Percentiles rank a stretch among this genome's conserved stretches.
These are phyloP conservation scores for Elymus sibiricus DNA, from an alignment of 176 grass and related monocot genomes.

Conservation along the genomic window DNA sequence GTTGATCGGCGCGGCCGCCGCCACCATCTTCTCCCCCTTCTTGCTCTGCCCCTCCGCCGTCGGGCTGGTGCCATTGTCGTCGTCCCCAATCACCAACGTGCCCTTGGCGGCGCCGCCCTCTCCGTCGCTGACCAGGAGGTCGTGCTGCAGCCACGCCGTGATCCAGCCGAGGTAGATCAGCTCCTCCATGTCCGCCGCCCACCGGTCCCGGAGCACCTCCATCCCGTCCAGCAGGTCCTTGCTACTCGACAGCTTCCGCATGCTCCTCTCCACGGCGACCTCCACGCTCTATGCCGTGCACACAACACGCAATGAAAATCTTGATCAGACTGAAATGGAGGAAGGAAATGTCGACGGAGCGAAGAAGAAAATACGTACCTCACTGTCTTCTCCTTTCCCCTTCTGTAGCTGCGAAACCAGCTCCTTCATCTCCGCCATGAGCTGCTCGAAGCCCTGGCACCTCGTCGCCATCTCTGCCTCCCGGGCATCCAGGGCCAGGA, in stretches of 20 bases:
- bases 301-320: background rate
- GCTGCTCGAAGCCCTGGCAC: slow-evolving; percentile 42
- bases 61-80: background rate
- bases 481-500: slow-evolving; percentile 39
- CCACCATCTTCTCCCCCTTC: slow-evolving; percentile 39
- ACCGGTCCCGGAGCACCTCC: slow-evolving; percentile 51
- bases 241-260: slow-evolving; percentile 40
- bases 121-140: slow-evolving; percentile 36
- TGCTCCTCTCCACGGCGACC: slow-evolving; percentile 42
- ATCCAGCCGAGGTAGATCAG: slow-evolving; percentile 84
- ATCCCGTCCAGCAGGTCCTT: slow-evolving; percentile 33
- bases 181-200: slow-evolving; percentile 82
- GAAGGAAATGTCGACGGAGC: background rate
- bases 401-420: slow-evolving; percentile 40
- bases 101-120: slow-evolving; percentile 6
- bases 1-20: slow-evolving; percentile 18
- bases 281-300: slow-evolving; percentile 37
- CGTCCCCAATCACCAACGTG: background rate
- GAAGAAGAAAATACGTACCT: background rate
- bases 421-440: slow-evolving; percentile 49
- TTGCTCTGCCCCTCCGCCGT: background rate
- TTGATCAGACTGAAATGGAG: background rate
- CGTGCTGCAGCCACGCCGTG: slow-evolving; percentile 69
- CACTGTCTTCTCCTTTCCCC: slow-evolving; percentile 35
- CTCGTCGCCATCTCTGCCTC: slow-evolving; percentile 39